These are phyloP conservation scores for Fraxinus albicans DNA, from an alignment of 305 asterid genomes.

Conservation along the genomic window DNA sequence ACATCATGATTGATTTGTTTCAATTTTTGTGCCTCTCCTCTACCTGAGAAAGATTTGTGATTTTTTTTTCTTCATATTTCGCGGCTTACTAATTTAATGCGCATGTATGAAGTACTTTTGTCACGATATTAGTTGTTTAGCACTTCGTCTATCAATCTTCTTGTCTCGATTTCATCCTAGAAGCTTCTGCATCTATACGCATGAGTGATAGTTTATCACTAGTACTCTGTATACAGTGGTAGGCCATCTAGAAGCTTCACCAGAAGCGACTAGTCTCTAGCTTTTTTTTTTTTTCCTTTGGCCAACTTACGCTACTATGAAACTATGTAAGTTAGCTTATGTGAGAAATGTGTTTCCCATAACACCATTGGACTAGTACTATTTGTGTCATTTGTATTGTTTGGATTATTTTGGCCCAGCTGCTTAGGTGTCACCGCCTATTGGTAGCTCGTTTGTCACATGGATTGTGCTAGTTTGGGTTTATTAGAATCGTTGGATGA, in stretches of 20 bases:
- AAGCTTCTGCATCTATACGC: neutral
- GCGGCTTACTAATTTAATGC: neutral
- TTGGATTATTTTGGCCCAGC: too few species aligned
- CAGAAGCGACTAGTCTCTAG: neutral
- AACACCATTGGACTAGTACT: too few species aligned
- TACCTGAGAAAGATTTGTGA: neutral
- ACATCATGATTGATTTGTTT: constrained; percentile 11
- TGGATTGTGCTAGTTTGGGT: too few species aligned
- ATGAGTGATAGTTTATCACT: neutral
- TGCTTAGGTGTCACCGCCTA: too few species aligned
- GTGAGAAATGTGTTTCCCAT: too few species aligned
- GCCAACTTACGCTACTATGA: neutral
- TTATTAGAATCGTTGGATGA: too few species aligned
- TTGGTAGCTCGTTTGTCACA: too few species aligned
- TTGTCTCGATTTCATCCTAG: neutral
- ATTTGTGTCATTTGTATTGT: too few species aligned
- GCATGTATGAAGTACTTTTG: neutral
- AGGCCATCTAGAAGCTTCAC: neutral
- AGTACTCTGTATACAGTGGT: neutral
- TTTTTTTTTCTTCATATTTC: neutral
- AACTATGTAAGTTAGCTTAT: too few species aligned
- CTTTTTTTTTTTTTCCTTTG: too few species aligned
- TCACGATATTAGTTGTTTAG: neutral
- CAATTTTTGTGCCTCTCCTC: neutral
- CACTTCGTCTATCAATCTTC: neutral